These are phyloP conservation scores for Cladosporium sp. DNA, from an alignment of 2,329 filamentous ascomycete species.

Conservation along the genomic window DNA sequence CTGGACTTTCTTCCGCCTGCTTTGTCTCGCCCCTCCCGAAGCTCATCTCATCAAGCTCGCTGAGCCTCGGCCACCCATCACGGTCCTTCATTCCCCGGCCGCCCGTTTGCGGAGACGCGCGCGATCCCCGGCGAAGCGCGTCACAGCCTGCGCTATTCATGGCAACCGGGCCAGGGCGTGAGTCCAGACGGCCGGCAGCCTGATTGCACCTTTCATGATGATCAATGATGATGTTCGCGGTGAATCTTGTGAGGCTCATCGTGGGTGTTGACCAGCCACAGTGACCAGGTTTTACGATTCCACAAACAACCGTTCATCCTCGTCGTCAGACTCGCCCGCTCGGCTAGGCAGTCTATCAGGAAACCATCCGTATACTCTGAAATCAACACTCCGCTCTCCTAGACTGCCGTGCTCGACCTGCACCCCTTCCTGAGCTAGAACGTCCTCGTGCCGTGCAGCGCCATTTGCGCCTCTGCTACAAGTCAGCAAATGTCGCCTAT, in stretches of 20 bases:
- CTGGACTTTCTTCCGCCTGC: background rate
- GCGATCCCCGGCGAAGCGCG: too few relatives aligned
- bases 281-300: background rate
- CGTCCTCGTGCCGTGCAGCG: slow-evolving; percentile 42
- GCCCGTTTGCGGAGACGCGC: slow-evolving; percentile 8
- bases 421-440: slow-evolving; percentile 42
- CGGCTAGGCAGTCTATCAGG: slow-evolving; percentile 30
- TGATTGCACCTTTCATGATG: background rate
- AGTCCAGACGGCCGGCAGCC: background rate
- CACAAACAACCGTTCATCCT: background rate
- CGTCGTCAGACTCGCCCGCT: slow-evolving; percentile 16
- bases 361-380: slow-evolving; percentile 45
- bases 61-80: background rate
- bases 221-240: background rate
- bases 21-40: background rate
- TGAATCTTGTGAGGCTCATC: too few relatives aligned
- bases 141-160: too few relatives aligned
- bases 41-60: too few relatives aligned
- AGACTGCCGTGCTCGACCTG: slow-evolving; percentile 40
- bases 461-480: slow-evolving; percentile 33
- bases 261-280: too few relatives aligned
- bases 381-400: slow-evolving; percentile 43
- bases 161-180: too few relatives aligned
- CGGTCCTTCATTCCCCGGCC: background rate
- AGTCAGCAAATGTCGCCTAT: background rate